Base-by-base conservation (phyloP, 106 monocot genomes). In the Acorus calamus region DNA sequence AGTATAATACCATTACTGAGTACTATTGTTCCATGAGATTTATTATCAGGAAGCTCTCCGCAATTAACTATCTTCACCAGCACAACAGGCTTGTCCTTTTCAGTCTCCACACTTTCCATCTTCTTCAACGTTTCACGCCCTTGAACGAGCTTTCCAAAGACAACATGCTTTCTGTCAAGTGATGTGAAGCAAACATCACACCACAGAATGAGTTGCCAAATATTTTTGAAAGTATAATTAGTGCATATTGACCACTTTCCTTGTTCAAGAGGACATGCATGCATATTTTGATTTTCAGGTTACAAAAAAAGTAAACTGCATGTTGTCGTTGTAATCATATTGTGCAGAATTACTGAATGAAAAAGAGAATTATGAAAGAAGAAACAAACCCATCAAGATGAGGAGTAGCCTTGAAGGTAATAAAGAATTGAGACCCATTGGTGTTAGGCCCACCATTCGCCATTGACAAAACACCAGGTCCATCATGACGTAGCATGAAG, bases 341-440 rank as follows among this genome's bases (percentile, higher is more conserved):
- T 28, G 28, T 28, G 28, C 28, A 28, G 28, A 28, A 28, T 28
- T 28, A 28, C 28, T 28, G 28, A 28, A 28, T 28, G 28, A 28
- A 28, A 28, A 28, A 28, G 28, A 28, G 28, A 28, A 28, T 28
- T 28, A 28, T 28, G 64, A 48, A 63, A 50, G 12, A 50, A 46
- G 59, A 60, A 6, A 48, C n/a, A 41, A 76, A 81, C 81, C 76
- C 81, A 64, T 81, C 70, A 73, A 81, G 81, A 73, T 70, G 73
- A 4, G 77, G 77, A 62, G 66, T 44, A 14, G 73, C 69, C 73
- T 62, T 66, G 66, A 81, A 77, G 14, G 77, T 81, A 46, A 81
- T 77, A 56, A 81, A 77, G 58, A 81, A 81, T 49, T 81, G 81
- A 12, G 81, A 81, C 53, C 81, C 73, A 66, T 77, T 81, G 46